Conservation (phyloP, 140 eudicot genomes). For the Anethum foeniculum region DNA sequence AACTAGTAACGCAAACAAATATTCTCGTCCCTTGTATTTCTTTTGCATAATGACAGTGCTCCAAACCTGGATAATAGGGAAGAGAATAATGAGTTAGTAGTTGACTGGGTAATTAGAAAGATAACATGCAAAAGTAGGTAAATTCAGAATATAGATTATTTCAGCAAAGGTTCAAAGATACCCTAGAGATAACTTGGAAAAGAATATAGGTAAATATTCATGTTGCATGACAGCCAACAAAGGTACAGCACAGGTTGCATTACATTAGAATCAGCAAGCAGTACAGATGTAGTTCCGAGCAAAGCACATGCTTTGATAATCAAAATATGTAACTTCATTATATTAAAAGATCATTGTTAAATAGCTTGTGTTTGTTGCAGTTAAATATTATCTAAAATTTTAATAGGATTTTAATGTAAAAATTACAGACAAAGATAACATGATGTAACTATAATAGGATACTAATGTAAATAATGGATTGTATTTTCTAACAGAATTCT, state of each 20-base stretch:
- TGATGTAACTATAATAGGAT: background rate
- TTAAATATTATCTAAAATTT: background rate
- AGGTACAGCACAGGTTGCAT: background rate
- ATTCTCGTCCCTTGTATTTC: slow-evolving; percentile 78
- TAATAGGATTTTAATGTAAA: background rate
- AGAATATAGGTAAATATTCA: background rate
- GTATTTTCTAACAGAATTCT: too few relatives aligned
- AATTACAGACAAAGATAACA: too few relatives aligned
- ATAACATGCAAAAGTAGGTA: background rate
- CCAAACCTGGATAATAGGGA: slow-evolving; percentile 58
- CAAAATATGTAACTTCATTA: too few relatives aligned
- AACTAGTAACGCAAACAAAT: slow-evolving; percentile 71
- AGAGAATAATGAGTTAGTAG: slow-evolving; percentile 6
- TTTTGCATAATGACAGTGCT: slow-evolving; percentile 92
- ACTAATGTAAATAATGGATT: background rate
- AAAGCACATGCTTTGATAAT: background rate
- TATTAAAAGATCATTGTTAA: too few relatives aligned
- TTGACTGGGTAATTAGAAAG: background rate
- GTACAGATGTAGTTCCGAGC: background rate
- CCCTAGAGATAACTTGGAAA: background rate
- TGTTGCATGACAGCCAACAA: background rate
- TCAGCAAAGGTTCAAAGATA: background rate
- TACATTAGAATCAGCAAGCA: background rate
- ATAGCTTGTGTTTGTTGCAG: too few relatives aligned
- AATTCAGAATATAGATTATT: background rate